These are phyloP conservation scores for Hanseniaspora vineae DNA, from an alignment of 805 yeast genomes.

Conservation along the genomic window DNA sequence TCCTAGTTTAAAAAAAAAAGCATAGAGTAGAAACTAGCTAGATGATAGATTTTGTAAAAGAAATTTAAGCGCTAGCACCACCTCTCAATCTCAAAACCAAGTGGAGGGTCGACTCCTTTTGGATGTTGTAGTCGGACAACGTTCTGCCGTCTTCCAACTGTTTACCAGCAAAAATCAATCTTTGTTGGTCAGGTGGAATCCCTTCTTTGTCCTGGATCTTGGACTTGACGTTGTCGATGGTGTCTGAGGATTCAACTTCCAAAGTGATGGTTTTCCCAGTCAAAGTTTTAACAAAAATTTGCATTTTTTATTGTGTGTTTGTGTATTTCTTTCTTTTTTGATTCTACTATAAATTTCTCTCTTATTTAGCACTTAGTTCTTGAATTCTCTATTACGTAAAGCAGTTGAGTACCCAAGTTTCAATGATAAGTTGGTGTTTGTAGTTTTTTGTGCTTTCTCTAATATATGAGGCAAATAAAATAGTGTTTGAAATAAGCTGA, in stretches of 20 bases:
- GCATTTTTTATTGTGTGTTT: conserved; percentile 39
- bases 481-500: too few relatives aligned
- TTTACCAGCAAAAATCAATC: conserved; percentile 60
- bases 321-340: conserved; percentile 17
- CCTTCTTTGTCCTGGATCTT: conserved; percentile 63
- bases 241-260: conserved; percentile 91
- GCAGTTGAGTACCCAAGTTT: too few relatives aligned
- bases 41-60: background rate
- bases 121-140: conserved; percentile 58
- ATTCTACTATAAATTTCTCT: too few relatives aligned
- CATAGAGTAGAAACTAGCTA: background rate
- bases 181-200: conserved; percentile 61
- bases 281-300: conserved; percentile 89
- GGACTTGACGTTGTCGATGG: conserved; percentile 85
- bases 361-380: too few relatives aligned
- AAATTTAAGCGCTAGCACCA: conserved; percentile 23
- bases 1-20: too few relatives aligned
- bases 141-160: conserved; percentile 65
- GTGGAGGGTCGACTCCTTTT: conserved; percentile 58
- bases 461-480: too few relatives aligned
- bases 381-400: too few relatives aligned
- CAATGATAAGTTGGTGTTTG: too few relatives aligned
- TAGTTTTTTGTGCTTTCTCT: too few relatives aligned
- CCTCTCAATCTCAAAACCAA: conserved; percentile 66
- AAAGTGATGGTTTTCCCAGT: conserved; percentile 95